Conservation (phyloP, 208 protist genomes). For the Tetramitus jugosus region DNA sequence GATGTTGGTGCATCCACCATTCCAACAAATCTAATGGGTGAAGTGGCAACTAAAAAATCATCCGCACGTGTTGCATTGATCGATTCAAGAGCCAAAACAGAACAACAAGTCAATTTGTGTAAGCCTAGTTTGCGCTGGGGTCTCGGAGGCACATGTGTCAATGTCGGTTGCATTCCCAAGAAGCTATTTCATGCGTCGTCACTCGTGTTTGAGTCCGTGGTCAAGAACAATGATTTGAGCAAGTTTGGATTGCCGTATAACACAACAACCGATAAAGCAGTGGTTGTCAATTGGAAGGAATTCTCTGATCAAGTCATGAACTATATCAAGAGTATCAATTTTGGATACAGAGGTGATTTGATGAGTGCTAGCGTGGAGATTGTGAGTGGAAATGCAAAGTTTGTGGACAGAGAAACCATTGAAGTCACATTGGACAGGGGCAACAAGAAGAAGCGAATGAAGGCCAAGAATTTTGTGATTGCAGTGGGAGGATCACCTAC, state of each 20-base stretch:
- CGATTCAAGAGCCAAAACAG: too few relatives aligned
- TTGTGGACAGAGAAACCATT: conserved; percentile 54
- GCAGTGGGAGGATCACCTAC: conserved; percentile 60
- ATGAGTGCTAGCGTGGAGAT: conserved; percentile 48
- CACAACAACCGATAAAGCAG: conserved; percentile 26
- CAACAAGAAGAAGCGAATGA: conserved; percentile 32
- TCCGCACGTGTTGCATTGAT: too few relatives aligned
- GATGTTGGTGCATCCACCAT: too few relatives aligned
- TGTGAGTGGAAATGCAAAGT: conserved; percentile 48
- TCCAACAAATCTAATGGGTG: too few relatives aligned
- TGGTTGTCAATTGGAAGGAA: conserved; percentile 24
- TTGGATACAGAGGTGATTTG: conserved; percentile 51
- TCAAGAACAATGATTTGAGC: neutral
- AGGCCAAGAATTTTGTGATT: conserved; percentile 49
- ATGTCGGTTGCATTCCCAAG: conserved; percentile 74
- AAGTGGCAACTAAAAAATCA: too few relatives aligned
- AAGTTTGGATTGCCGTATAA: conserved; percentile 32
- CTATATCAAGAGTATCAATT: conserved; percentile 61
- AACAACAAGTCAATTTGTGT: too few relatives aligned
- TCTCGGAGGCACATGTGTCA: conserved; percentile 60
- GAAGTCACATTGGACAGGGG: conserved; percentile 33
- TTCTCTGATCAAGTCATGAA: conserved; percentile 45
- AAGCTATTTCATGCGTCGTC: conserved; percentile 64
- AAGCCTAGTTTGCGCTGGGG: too few relatives aligned
- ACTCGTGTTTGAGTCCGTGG: conserved; percentile 37